Percentiles rank a stretch among this genome's conserved stretches.
Conservation (phyloP, 108 stramenopile genomes). For the Skeletonema tropicum region DNA sequence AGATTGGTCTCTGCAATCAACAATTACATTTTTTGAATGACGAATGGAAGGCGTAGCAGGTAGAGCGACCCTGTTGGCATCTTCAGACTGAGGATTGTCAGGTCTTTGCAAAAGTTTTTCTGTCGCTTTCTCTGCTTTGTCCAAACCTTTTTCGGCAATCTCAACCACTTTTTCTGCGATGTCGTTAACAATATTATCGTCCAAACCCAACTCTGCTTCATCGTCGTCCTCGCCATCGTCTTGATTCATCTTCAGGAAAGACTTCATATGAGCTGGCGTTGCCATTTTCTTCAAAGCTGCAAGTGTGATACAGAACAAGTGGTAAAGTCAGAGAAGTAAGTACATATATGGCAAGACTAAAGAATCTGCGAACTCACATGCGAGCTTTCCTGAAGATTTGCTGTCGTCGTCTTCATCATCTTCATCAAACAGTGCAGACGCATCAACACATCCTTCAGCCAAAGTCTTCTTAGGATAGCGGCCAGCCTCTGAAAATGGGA, state of each 20-base stretch:
- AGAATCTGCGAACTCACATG: slow-evolving; percentile 9
- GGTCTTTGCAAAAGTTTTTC: not conserved
- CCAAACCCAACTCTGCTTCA: slow-evolving; percentile 19
- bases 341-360: too few relatives aligned
- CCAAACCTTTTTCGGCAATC: not conserved
- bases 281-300: slow-evolving; percentile 14
- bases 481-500: slow-evolving; percentile 80
- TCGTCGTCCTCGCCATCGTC: slow-evolving; percentile 27
- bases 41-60: not conserved
- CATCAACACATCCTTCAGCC: slow-evolving; percentile 61
- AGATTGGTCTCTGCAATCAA: not conserved
- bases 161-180: not conserved
- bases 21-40: not conserved
- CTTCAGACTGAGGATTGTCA: not conserved
- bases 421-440: slow-evolving; percentile 42
- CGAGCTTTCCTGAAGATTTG: slow-evolving; percentile 10
- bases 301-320: not conserved
- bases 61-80: not conserved
- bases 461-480: slow-evolving; percentile 74
- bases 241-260: slow-evolving; percentile 3
- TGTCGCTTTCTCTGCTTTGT: not conserved
- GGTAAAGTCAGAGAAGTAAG: not conserved
- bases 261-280: not conserved
- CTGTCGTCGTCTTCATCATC: slow-evolving; percentile 9
- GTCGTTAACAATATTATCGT: not conserved